Conservation (phyloP, 495 filamentous ascomycete genomes). For the Neurospora hispaniola region DNA sequence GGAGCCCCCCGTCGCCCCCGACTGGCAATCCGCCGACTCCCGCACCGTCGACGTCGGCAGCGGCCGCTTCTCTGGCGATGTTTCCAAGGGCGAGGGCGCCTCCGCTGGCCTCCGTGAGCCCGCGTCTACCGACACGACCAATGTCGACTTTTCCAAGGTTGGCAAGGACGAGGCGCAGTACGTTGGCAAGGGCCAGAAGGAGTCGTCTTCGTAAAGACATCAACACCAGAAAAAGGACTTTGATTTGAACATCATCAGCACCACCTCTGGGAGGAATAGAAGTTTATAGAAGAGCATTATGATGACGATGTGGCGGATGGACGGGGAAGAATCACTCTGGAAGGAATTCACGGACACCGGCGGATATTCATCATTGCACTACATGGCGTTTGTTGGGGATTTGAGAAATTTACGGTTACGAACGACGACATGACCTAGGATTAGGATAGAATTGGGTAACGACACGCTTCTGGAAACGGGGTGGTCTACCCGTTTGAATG, state of each 20-base stretch:
- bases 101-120: slow-evolving; percentile 51
- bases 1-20: slow-evolving; percentile 59
- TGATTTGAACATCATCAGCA: background rate
- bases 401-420: background rate
- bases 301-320: background rate
- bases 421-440: background rate
- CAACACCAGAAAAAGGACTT: background rate
- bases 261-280: background rate
- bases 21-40: slow-evolving; percentile 60
- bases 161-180: slow-evolving; percentile 36
- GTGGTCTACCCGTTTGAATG: background rate
- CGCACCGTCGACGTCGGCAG: slow-evolving; percentile 58
- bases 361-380: background rate
- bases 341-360: background rate
- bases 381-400: background rate
- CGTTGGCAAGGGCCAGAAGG: slow-evolving; percentile 1
- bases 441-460: background rate
- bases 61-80: slow-evolving; percentile 41
- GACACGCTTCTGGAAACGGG: background rate
- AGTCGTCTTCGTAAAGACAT: background rate
- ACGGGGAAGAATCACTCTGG: background rate
- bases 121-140: slow-evolving; percentile 43
- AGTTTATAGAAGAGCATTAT: background rate
- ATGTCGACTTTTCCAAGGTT: slow-evolving; percentile 36
- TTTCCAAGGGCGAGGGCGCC: slow-evolving; percentile 40